phyloP scores from a whole-genome alignment of 1,139 yeast genomes.

The Debaryomyces coudertii region DNA sequence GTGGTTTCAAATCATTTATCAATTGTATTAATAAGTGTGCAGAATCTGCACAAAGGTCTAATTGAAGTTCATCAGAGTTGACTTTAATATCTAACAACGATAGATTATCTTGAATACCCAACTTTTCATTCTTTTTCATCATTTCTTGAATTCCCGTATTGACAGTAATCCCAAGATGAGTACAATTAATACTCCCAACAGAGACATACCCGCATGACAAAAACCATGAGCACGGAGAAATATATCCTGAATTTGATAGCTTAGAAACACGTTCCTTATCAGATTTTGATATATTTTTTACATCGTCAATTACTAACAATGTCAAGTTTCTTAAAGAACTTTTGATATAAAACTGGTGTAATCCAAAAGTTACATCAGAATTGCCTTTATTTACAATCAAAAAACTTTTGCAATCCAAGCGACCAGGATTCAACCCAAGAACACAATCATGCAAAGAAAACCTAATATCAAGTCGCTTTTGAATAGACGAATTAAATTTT shows the following conservation, averaged over 20 bases:
- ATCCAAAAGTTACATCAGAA: slow-evolving; percentile 46
- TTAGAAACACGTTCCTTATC: slow-evolving; percentile 4
- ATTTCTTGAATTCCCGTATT: slow-evolving; percentile 30
- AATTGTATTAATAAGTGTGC: slow-evolving; percentile 69
- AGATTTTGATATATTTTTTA: slow-evolving; percentile 30
- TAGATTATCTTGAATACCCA: slow-evolving; percentile 25
- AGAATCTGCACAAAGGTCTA: slow-evolving; percentile 85
- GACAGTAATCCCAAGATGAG: slow-evolving; percentile 46
- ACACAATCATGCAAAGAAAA: slow-evolving; percentile 54
- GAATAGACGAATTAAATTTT: background rate
- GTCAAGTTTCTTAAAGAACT: slow-evolving; percentile 50
- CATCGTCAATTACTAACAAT: slow-evolving; percentile 62
- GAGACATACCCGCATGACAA: slow-evolving; percentile 46
- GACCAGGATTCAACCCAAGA: slow-evolving; percentile 61
- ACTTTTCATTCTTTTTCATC: slow-evolving; percentile 21
- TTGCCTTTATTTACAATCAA: slow-evolving; percentile 56
- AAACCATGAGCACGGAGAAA: slow-evolving; percentile 27
- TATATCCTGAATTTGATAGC: slow-evolving; percentile 14
- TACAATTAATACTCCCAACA: slow-evolving; percentile 47
- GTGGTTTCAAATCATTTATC: slow-evolving; percentile 71
- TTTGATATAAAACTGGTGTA: slow-evolving; percentile 37
- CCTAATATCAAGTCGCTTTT: slow-evolving; percentile 39
- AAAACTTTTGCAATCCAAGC: slow-evolving; percentile 55
- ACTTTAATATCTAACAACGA: slow-evolving; percentile 48
- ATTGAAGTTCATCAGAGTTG: slow-evolving; percentile 49